Evolutionary conservation across 345 rosid genomes (phyloP), one percentile per base, ranked within the genome.

Genomic region (sweet orange (Citrus sinensis)): DNA sequence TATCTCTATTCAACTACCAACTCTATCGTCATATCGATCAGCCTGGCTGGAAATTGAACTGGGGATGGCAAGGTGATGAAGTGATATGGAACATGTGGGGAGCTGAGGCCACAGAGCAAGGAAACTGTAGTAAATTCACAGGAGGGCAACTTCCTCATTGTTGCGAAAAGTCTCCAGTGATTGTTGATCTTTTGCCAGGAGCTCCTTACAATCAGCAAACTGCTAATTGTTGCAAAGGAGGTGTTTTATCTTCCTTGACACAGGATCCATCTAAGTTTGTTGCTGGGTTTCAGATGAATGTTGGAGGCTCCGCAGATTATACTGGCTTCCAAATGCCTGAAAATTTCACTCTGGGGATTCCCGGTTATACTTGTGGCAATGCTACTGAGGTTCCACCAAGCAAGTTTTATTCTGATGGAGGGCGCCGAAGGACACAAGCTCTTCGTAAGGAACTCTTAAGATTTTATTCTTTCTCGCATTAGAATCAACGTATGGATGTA

Each of bases 31-130:
- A 93, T 56, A 79, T 95, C 14, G 97, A 93, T 49, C 60, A 70
- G 25, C 98, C 98, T 2, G 98, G 98, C 0, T 95, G 98, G 98
- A 89, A 81, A 76, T 64, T 95, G 66, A 87, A 87, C 9, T 95
- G 98, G 98, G 78, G 51, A 10, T 95, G 98, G 98, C 9, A 0
- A 14, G 86, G 84, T 14, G 70, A 87, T 6, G 90, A 92, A 81
- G 98, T 87, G 54, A 95, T 95, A 70, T 92, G 95, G 94, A 77
- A 68, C 30, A 87, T 93, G 89, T 70, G 29, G 72, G 98, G 98
- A 71, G 98, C 97, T 0, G 94, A 93, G 82, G 91, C 98, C 0
- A 92, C 93, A 0, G 90, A 90, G 76, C 98, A 93, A 88, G 97
- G 98, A 8, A 88, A 95, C 79, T 95, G 98, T 87, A 82, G 89